Conservation (phyloP, 2,329 filamentous ascomycete genomes). For the Calonectria montana region DNA sequence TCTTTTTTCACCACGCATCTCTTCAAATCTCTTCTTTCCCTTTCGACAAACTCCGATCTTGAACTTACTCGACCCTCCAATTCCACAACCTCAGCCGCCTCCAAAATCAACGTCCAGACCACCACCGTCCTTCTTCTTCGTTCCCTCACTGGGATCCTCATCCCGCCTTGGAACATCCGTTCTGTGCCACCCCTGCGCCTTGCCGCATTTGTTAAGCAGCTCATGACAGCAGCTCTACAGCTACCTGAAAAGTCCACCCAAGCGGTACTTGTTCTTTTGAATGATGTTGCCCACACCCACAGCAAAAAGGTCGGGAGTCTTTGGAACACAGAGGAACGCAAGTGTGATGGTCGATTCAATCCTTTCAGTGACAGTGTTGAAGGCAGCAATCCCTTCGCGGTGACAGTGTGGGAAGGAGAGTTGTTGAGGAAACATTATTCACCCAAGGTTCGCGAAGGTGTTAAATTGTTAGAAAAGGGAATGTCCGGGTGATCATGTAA, state of each 20-base stretch:
- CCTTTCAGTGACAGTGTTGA: slow-evolving; percentile 80
- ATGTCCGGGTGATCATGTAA: slow-evolving; percentile 52
- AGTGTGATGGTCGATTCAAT: slow-evolving; percentile 89
- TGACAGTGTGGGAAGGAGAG: slow-evolving; percentile 94
- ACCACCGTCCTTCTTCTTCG: slow-evolving; percentile 92
- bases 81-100: slow-evolving; percentile 54
- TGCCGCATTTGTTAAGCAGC: slow-evolving; percentile 93
- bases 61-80: slow-evolving; percentile 73
- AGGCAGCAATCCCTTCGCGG: slow-evolving; percentile 88
- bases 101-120: slow-evolving; percentile 92
- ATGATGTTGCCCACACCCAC: slow-evolving; percentile 83
- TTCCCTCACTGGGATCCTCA: slow-evolving; percentile 83
- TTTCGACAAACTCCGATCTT: slow-evolving; percentile 85
- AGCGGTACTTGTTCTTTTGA: slow-evolving; percentile 81
- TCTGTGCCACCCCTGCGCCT: slow-evolving; percentile 84
- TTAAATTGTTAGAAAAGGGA: slow-evolving; percentile 76
- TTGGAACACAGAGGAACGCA: slow-evolving; percentile 94
- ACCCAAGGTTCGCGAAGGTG: slow-evolving; percentile 83
- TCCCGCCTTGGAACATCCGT: slow-evolving; percentile 79
- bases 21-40: slow-evolving; percentile 83
- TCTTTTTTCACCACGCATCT: slow-evolving; percentile 96
- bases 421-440: slow-evolving; percentile 86
- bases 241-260: slow-evolving; percentile 89
- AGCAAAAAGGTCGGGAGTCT: slow-evolving; percentile 84
- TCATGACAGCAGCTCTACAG: slow-evolving; percentile 84